phyloP scores from a whole-genome alignment of 768 basidiomycete genomes.

The Suillus ampliporus region DNA sequence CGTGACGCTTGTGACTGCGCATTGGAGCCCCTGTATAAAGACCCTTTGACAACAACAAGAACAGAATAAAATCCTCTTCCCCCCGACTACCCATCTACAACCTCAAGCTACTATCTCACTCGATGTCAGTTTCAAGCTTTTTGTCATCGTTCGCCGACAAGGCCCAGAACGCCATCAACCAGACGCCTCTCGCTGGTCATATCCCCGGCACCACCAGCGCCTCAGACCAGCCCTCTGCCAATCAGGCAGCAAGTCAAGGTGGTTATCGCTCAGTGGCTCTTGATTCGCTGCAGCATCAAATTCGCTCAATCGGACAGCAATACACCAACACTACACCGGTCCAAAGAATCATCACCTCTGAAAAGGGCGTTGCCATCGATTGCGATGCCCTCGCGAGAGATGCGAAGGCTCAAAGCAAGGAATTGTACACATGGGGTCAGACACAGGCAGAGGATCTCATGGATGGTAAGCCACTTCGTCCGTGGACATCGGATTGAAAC shows the following conservation, averaged over 20 bases:
- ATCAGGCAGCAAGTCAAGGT: constrained; percentile 44
- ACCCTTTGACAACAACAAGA: constrained; percentile 24
- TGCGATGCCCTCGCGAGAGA: constrained; percentile 71
- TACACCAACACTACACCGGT: constrained; percentile 72
- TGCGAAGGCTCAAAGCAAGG: constrained; percentile 77
- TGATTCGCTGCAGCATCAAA: constrained; percentile 71
- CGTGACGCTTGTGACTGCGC: constrained; percentile 16
- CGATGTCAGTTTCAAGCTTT: constrained; percentile 67
- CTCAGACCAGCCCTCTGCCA: constrained; percentile 45
- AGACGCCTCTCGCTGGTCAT: constrained; percentile 62
- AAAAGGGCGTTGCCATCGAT: constrained; percentile 81
- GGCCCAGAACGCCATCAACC: constrained; percentile 72
- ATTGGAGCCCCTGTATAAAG: constrained; percentile 16
- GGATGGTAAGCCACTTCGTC: constrained; percentile 58
- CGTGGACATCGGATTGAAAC: constrained; percentile 9
- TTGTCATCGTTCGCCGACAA: constrained; percentile 75
- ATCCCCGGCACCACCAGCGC: constrained; percentile 52
- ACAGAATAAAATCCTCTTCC: background rate
- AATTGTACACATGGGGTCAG: constrained; percentile 87
- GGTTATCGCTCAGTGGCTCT: constrained; percentile 59
- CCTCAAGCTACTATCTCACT: constrained; percentile 21
- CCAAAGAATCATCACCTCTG: constrained; percentile 79
- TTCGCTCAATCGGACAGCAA: constrained; percentile 75
- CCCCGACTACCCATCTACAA: constrained; percentile 7
- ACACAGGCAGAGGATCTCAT: constrained; percentile 71